Base-by-base conservation (phyloP, 139 green algal genomes). In the Klebsormidium nitens region DNA sequence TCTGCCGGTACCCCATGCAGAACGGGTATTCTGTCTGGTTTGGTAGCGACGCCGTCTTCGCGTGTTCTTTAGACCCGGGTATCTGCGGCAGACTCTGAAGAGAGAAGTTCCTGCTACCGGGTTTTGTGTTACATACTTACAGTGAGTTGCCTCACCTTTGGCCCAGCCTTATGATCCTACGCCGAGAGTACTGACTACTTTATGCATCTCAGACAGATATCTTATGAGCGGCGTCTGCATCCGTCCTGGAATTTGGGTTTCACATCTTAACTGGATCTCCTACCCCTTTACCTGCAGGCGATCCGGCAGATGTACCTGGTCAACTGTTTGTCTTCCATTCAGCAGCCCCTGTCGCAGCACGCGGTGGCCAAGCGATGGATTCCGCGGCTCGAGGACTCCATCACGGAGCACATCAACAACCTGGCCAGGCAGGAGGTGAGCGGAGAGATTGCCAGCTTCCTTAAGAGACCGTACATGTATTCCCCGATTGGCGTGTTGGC, bases 261-360 rank as follows among this genome's bases (percentile, higher is more conserved):
- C 19, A n/a, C 47, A 70, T 3, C 4, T 28, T 34, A 3, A 14
- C 19, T 64, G 62, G 8, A 34, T 64, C 38, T 64, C 36, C 62
- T 64, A 19, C 34, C 26, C 23, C 26, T 8, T 5, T 73, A 28
- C 31, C 6, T 74, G 6, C n/a, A 74, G 66, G 36, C 56, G 3
- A 6, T 74, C 5, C 5, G 66, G 35, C 63, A 28, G 19, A 69
- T 77, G 14, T 80, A 71, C 64, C 56, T 80, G 29, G 59, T 76
- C 65, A 80, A 80, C 66, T 80, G 72, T 31, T 44, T 76, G 1
- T 37, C 66, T 6, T 48, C 72, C 0, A 32, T 80, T 1, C 55
- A 77, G 11, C n/a, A 56, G 2, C 66, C 72, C 26, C 66, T 80
- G 4, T 14, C 4, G 0, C 3, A 38, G 0, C 40, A 67, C 64